Base-by-base conservation (phyloP, 306 rosid species). In the Acacia confusa region DNA sequence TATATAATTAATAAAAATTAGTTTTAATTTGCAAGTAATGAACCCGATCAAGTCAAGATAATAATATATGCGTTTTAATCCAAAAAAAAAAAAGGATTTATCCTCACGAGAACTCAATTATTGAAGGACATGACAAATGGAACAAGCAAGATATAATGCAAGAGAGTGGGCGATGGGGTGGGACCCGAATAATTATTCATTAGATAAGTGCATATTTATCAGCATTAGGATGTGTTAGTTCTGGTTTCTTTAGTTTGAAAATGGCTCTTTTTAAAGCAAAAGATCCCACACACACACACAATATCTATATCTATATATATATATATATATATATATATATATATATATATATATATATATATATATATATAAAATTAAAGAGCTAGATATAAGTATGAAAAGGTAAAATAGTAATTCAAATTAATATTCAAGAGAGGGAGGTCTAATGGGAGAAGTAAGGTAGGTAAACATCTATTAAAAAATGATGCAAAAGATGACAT, bases 391-490 rank as follows among this genome's bases (percentile, higher is more conserved):
- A 52, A 44, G 78, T 30, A n/a, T 64, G n/a, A 20, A 47, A 32
- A 73, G 68, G 12, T 43, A 30, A 34, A 28, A 30, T 30, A 41
- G 72, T 80, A 70, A 63, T 71, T 70, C 11, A 41, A 60, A 11
- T 19, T 10, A 9, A 25, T 3, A 71, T 43, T 36, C 47, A 36
- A 79, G 32, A 19, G 28, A 60, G 6, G 60, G 30, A 61, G 30
- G 58, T 77, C 1, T 44, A 19, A 20, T 28, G 55, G 43, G 17
- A 79, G 68, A 53, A 79, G 53, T 17, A 79, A 69, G 82, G 82
- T 79, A 79, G 69, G 76, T 69, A 79, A 38, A 79, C 73, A 45
- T 80, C 50, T 64, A 60, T 61, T 61, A 20, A 61, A 75, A 75
- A 75, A 57, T 74, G 52, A 75, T 75, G 68, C 79, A 57, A 70